Evolutionary conservation across 75 land plant species (phyloP), one percentile per base, ranked within the genome.

Genomic region (Pseudotsuga menziesii): DNA sequence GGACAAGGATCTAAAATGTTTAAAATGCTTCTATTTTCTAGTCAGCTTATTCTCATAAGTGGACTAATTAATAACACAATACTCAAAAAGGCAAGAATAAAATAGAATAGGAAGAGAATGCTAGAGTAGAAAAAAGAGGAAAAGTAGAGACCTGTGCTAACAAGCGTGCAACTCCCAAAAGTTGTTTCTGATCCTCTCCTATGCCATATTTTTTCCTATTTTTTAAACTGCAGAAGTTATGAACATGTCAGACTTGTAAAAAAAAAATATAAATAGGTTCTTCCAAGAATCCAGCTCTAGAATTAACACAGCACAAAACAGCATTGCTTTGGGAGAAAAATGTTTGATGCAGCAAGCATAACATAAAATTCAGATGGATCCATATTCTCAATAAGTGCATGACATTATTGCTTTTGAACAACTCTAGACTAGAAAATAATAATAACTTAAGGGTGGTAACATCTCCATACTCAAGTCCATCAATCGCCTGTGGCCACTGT

Each of bases 121-220:
- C 1, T n/a, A 19, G 16, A 36, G 7, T 1, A 17, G 48, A 67
- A 67, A 27, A 39, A 36, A 67, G 20, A 25, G 69, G 19, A 35
- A 64, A 39, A 27, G 44, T 20, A 2, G 3, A 19, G n/a, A 87
- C 89, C 87, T 89, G 81, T 70, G 87, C 80, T 12, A 93, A 63
- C 57, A 93, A 63, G 16, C 93, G 87, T 20, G 91, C 89, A 80
- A 81, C 76, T 74, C 95, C 95, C 23, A 91, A 73, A 69, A 91
- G 83, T 52, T 88, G 79, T 60, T 87, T 82, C 85, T 76, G 77
- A 81, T 83, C 71, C 71, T 17, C 71, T 63, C 67, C 67, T 29
- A 27, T 13, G 3, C 36, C 32, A 14, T 35, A 2, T 26, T 4
- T 63, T 67, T 67, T 67, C 20, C 48, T 41, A 5, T 0, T 5